phyloP scores from a whole-genome alignment of 495 filamentous ascomycete species.

The Podospora pseudoanserina region DNA sequence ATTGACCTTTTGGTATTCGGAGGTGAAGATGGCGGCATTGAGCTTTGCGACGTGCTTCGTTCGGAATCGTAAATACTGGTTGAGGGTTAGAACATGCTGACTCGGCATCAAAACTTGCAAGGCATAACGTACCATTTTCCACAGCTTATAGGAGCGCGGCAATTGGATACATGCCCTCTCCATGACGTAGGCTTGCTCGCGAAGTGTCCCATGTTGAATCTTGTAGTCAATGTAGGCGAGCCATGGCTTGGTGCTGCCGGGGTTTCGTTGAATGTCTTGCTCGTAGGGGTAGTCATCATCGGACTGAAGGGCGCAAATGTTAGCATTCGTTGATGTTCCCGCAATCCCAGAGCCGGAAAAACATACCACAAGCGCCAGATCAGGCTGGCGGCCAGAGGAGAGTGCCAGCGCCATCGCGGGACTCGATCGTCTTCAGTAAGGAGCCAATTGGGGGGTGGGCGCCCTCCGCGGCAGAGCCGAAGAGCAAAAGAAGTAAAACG shows the following conservation, averaged over 20 bases:
- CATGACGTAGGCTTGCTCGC: constrained; percentile 92
- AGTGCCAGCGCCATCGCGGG: constrained; percentile 31
- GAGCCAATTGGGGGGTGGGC: constrained; percentile 10
- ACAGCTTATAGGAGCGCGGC: constrained; percentile 94
- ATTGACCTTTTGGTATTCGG: constrained; percentile 91
- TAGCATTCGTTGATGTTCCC: constrained; percentile 5
- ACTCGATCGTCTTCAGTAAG: constrained; percentile 15
- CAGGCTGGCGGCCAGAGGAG: constrained; percentile 41
- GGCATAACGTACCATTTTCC: constrained; percentile 74
- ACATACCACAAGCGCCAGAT: constrained; percentile 78
- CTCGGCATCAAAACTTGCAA: not conserved
- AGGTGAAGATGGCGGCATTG: constrained; percentile 75
- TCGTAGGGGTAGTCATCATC: constrained; percentile 93
- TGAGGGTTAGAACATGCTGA: constrained; percentile 22
- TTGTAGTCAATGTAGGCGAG: constrained; percentile 93
- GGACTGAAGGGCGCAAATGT: constrained; percentile 44
- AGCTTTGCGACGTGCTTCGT: constrained; percentile 76
- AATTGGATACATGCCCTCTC: constrained; percentile 87
- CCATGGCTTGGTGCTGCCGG: constrained; percentile 90
- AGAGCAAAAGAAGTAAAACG: constrained; percentile 4
- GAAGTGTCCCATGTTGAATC: constrained; percentile 74
- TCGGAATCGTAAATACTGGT: constrained; percentile 81
- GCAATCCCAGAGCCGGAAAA: not conserved
- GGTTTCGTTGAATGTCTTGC: constrained; percentile 86
- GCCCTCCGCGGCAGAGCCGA: constrained; percentile 14